Base-by-base conservation (phyloP, 306 rosid species). In the Arachis hypogaea region DNA sequence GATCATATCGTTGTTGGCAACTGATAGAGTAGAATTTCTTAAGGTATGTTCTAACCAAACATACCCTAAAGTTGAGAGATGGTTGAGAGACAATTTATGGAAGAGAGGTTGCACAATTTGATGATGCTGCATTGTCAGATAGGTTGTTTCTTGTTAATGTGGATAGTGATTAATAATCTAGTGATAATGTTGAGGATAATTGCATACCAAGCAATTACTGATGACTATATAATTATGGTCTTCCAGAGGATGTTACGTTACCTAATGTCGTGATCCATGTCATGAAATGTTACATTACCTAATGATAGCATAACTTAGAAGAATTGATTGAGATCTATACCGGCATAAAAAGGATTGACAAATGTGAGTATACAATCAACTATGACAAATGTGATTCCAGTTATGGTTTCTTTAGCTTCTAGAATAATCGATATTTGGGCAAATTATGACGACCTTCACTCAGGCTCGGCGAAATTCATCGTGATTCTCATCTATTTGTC, bases 21-120 rank as follows among this genome's bases (percentile, higher is more conserved):
- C 28, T 22, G 28, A 22, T 22, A 22, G 28, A 22, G 28, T 22
- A 22, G 28, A 22, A 22, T 22, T 22, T 22, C 28, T 22, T 0
- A 22, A 0, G 28, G 28, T 22, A 33, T 33, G 4, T 4, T 33
- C 38, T 33, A 33, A 33, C 38, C 38, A 33, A 33, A 33, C 38
- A 33, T 33, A 33, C 38, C 43, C 11, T 71, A 76, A 61, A 52
- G 55, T 55, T 59, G 44, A 71, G 47, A 29, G 46, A 66, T 61
- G 11, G 51, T 29, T 66, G 76, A 78, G 11, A 56, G 51, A 52
- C 70, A 14, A 29, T 59, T 47, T 57, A 43, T 68, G 66, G 66
- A 51, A 29, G 72, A 74, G 30, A 50, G 33, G 45, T 56, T 44
- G 56, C 40, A 63, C 63, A 70, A 65, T 52, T 70, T 78, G 64